A percentile compares a stretch with the other conserved stretches of the same genome.
Conservation (phyloP, 2,329 filamentous ascomycete genomes). For the Juglanconis oblonga region DNA sequence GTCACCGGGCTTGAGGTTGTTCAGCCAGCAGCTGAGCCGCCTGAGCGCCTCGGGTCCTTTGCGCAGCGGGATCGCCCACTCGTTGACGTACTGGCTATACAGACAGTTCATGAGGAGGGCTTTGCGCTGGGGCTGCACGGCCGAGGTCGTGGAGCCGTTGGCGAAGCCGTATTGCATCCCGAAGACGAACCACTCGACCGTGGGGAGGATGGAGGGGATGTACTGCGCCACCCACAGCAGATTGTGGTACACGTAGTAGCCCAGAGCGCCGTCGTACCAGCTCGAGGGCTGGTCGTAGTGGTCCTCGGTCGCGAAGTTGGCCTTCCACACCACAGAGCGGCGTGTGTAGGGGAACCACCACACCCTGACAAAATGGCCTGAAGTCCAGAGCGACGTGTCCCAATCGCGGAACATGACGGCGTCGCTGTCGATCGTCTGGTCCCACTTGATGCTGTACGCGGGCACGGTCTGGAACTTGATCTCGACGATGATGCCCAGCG, state of each 20-base stretch:
- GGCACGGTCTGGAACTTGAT: constrained; percentile 80
- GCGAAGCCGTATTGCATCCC: constrained; percentile 95
- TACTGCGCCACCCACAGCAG: constrained; percentile 78
- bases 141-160: constrained; percentile 64
- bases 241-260: constrained; percentile 90
- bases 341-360: constrained; percentile 98
- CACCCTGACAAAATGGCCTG: constrained; percentile 83
- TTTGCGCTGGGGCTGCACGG: constrained; percentile 73
- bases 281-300: constrained; percentile 57
- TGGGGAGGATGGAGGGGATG: constrained; percentile 75
- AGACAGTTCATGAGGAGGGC: constrained; percentile 95
- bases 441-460: constrained; percentile 82
- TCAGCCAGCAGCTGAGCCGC: constrained; percentile 83
- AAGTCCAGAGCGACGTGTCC: constrained; percentile 73
- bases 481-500: constrained; percentile 86
- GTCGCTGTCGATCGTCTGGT: constrained; percentile 73
- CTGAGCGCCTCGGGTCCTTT: constrained; percentile 84
- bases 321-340: constrained; percentile 84
- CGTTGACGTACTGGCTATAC: constrained; percentile 98
- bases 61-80: constrained; percentile 88
- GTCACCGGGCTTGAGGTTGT: constrained; percentile 57
- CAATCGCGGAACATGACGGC: constrained; percentile 67
- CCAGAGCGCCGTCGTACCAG: constrained; percentile 79
- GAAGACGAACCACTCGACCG: constrained; percentile 94
- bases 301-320: constrained; percentile 69